Evolutionary conservation across 192 early-diverging fungal species (phyloP).

Genomic region (Backusella macrospora): DNA sequence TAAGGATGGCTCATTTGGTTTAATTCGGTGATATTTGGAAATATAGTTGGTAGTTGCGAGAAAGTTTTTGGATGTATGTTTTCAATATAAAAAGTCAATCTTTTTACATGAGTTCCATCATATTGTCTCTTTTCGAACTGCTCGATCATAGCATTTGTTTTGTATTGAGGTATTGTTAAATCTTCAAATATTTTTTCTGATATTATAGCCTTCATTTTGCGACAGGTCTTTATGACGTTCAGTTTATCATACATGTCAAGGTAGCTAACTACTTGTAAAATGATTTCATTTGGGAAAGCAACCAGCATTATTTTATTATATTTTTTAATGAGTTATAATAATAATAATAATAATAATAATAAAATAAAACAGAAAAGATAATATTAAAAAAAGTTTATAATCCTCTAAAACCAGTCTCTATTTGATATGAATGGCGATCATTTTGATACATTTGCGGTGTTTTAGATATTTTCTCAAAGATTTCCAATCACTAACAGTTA

Average conservation of each 20-base stretch:
- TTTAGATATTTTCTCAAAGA: neutral
- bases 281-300: neutral
- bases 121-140: neutral
- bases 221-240: neutral
- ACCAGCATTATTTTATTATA: neutral
- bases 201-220: neutral
- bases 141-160: constrained; percentile 4
- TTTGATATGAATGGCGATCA: neutral
- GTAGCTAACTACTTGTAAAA: neutral
- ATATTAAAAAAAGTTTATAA: neutral
- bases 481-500: neutral
- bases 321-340: neutral
- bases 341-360: neutral
- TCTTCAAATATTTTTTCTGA: neutral
- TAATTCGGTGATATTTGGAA: neutral
- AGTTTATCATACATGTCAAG: constrained; percentile 7
- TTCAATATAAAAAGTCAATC: neutral
- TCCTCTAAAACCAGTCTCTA: constrained; percentile 7
- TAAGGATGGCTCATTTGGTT: constrained; percentile 9
- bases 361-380: neutral
- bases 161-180: neutral
- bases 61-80: neutral
- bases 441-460: constrained; percentile 1
- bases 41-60: neutral
- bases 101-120: neutral